Evolutionary conservation across 192 early-diverging fungal genomes (phyloP), one percentile per base, ranked within the genome.

Genomic region (Allomyces macrogynus): DNA sequence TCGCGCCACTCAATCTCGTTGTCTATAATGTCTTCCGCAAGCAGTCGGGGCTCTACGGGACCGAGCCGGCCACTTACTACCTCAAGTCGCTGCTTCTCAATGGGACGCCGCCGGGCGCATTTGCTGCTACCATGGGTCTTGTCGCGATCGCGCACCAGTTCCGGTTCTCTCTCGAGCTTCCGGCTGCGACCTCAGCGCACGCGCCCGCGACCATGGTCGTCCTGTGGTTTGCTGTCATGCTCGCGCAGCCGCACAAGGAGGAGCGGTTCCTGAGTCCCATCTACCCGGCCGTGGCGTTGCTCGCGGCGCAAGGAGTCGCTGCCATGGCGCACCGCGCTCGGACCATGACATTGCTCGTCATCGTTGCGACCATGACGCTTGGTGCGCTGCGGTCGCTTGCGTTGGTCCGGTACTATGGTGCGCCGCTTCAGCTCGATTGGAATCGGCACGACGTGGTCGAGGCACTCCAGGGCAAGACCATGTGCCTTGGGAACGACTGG

Each of bases 181-280:
- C 32, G 64, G 18, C 23, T 1, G 65, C n/a, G 18, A 57, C 32
- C 23, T 61, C 14, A 11, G 23, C 40, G 26, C 71, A 71, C 68
- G 14, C 44, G 62, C 75, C 42, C 71, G 40, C 76, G 16, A 71
- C 79, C 60, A 82, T 84, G 62, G 72, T 90, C 2, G 44, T 73
- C 60, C 57, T 91, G 18, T 85, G 83, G 83, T 75, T 96, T 26
- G 62, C 67, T 1, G 83, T 89, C 24, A 93, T 98, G 65, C 85
- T 84, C 3, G 23, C 78, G 12, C 92, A 94, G 72, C 84, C 91
- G n/a, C 95, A 98, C 77, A 98, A 98, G 74, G 95, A 98, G 69
- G 95, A 98, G 65, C 81, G 95, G 4, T 98, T 98, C 67, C 67
- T 98, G 67, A 93, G 78, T 72, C 86, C 96, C 22, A 85, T 86